A percentile compares a stretch with the other conserved stretches of the same genome.
phyloP scores from a whole-genome alignment of 805 yeast species.

The Wickerhamiella sergipiensis region DNA sequence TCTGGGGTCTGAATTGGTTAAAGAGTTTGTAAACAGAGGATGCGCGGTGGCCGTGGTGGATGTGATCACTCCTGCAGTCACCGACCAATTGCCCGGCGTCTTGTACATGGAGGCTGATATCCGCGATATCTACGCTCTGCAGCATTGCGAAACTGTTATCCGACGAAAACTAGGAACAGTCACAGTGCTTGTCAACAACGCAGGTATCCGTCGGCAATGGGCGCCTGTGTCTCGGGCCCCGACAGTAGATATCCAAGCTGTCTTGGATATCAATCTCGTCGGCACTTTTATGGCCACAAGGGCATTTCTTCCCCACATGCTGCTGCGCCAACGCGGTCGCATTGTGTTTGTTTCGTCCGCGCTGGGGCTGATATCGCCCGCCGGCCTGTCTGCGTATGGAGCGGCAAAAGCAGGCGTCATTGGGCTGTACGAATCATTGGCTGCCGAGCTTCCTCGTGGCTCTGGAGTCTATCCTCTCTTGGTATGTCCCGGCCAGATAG shows the following conservation, averaged over 20 bases:
- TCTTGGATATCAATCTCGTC: conserved; percentile 52
- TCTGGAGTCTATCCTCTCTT: conserved; percentile 57
- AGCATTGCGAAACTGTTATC: conserved; percentile 29
- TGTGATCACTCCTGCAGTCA: conserved; percentile 29
- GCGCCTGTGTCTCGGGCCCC: conserved; percentile 30
- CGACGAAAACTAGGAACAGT: conserved; percentile 40
- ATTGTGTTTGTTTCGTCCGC: conserved; percentile 75
- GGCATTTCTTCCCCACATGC: conserved; percentile 62
- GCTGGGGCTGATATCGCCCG: conserved; percentile 75
- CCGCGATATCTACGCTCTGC: conserved; percentile 35
- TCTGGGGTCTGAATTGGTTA: conserved; percentile 53
- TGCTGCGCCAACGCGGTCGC: conserved; percentile 48
- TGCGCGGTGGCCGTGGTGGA: conserved; percentile 58
- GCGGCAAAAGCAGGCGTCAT: conserved; percentile 82
- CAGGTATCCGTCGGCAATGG: conserved; percentile 39
- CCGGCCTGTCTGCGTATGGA: conserved; percentile 65
- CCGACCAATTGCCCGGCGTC: conserved; percentile 28
- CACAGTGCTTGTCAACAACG: conserved; percentile 69
- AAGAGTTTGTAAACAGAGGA: conserved; percentile 29
- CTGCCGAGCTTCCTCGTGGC: conserved; percentile 39
- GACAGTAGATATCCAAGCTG: conserved; percentile 45
- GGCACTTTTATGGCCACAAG: conserved; percentile 61
- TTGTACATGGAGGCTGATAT: conserved; percentile 60
- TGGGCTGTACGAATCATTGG: conserved; percentile 70
- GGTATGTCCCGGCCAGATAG: conserved; percentile 79